Conservation (phyloP, 768 basidiomycete genomes). For the Lactarius pseudohatsudake region DNA sequence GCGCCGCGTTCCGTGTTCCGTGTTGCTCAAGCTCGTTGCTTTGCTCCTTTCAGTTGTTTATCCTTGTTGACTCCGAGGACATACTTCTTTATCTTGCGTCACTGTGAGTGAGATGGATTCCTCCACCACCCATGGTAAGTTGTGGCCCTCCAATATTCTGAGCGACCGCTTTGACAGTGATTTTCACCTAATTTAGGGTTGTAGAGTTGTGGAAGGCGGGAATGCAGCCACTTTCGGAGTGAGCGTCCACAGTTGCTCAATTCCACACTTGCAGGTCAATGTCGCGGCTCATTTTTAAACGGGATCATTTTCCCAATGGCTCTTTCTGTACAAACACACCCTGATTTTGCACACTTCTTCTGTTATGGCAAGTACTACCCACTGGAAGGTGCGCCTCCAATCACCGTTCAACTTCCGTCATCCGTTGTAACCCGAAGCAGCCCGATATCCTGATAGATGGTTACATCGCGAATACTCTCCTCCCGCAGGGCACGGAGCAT, state of each 20-base stretch:
- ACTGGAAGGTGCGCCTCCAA: neutral
- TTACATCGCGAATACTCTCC: slow-evolving; percentile 8
- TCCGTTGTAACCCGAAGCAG: neutral
- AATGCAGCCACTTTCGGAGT: neutral
- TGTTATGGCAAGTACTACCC: neutral
- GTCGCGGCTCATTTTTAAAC: neutral
- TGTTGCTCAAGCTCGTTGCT: neutral
- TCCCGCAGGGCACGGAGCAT: neutral
- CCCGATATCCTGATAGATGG: slow-evolving; percentile 15
- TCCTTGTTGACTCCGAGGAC: too few species aligned
- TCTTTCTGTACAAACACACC: neutral
- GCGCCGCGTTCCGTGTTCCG: slow-evolving; percentile 1
- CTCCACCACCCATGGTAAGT: neutral
- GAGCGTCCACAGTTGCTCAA: neutral
- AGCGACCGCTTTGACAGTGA: neutral
- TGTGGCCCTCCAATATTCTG: neutral
- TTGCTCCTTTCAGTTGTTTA: slow-evolving; percentile 2
- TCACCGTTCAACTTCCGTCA: neutral
- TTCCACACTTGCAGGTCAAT: neutral
- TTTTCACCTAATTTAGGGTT: neutral
- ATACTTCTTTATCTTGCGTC: neutral
- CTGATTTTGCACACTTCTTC: neutral
- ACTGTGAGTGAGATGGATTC: neutral
- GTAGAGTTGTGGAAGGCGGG: neutral
- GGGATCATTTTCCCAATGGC: neutral